These are phyloP conservation scores for Arbutus unedo DNA, from an alignment of 148 eudicot species.

Conservation along the genomic window DNA sequence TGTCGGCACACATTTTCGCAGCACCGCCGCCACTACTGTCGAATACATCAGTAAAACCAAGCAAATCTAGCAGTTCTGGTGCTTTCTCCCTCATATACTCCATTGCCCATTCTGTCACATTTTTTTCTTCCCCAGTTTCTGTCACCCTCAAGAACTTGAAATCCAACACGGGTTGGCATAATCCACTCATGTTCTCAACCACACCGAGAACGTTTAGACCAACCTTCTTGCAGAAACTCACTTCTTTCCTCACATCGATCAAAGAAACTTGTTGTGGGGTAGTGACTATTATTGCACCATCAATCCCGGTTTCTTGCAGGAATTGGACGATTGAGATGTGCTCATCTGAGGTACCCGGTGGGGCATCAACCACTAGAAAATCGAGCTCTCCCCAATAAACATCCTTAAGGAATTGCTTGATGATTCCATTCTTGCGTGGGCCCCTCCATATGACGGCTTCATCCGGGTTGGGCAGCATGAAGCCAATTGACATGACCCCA, in stretches of 20 bases:
- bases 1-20: constrained; percentile 67
- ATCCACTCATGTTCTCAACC: constrained; percentile 93
- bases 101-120: constrained; percentile 65
- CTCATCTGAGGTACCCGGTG: constrained; percentile 93
- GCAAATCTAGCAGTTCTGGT: constrained; percentile 65
- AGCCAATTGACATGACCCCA: constrained; percentile 95
- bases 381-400: constrained; percentile 93
- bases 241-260: constrained; percentile 80
- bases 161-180: constrained; percentile 54
- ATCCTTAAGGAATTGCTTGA: constrained; percentile 83
- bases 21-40: constrained; percentile 91
- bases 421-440: constrained; percentile 78
- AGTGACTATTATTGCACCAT: constrained; percentile 86
- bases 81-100: constrained; percentile 52
- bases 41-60: constrained; percentile 62
- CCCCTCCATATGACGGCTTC: constrained; percentile 98
- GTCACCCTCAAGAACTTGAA: constrained; percentile 47
- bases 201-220: constrained; percentile 77
- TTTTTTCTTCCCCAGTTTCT: constrained; percentile 46
- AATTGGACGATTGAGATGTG: constrained; percentile 80
- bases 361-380: constrained; percentile 87
- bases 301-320: constrained; percentile 71
- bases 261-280: constrained; percentile 93
- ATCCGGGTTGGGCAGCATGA: constrained; percentile 87
- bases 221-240: constrained; percentile 83